Base-by-base conservation (phyloP, 139 green algal genomes). In the Asterochloris erici region DNA sequence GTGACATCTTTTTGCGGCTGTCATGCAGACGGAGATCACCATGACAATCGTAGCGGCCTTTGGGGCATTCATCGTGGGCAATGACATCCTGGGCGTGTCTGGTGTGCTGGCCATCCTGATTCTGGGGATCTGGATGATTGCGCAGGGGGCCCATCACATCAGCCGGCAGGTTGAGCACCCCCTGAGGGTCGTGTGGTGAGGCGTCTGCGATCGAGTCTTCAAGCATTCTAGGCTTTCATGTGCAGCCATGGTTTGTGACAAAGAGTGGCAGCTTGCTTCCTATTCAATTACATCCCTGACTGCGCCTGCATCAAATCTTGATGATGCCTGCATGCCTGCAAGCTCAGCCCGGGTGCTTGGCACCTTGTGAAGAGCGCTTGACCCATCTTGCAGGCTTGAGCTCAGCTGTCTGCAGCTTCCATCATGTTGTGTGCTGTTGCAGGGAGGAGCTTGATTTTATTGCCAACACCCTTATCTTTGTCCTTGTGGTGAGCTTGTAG, bases 401-500 rank as follows among this genome's bases (percentile, higher is more conserved):
- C 38, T 54, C 38, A 54, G 6, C 6, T 54, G 38, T 54, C 6
- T 2, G 38, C 38, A 54, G 38, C 38, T 6, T 54, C 38, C 38
- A 2, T 54, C 38, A 54, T 6, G 23, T 19, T 23, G 9, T 14
- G 21, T 62, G 29, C 26, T 60, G 14, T 12, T 82, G 76, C 73
- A 89, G 91, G 92, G 86, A 91, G 74, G 88, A 86, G 28, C 69
- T 93, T 13, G 90, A 95, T 74, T 93, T 83, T 77, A 66, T 91
- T 60, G 90, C 90, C 16, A 95, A 95, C 83, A 95, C 92, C 16
- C 81, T 95, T n/a, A 90, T 95, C 23, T 95, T 95, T 77, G 63
- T 93, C 9, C 84, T 92, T 6, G 38, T 54, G 38, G 38, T 54
- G 38, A 54, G 38, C 38, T 54, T 6, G 6, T 2, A 10, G 2